A percentile compares a stretch with the other conserved stretches of the same genome.
phyloP scores from a whole-genome alignment of 148 eudicot species.

The Camellia japonica region DNA sequence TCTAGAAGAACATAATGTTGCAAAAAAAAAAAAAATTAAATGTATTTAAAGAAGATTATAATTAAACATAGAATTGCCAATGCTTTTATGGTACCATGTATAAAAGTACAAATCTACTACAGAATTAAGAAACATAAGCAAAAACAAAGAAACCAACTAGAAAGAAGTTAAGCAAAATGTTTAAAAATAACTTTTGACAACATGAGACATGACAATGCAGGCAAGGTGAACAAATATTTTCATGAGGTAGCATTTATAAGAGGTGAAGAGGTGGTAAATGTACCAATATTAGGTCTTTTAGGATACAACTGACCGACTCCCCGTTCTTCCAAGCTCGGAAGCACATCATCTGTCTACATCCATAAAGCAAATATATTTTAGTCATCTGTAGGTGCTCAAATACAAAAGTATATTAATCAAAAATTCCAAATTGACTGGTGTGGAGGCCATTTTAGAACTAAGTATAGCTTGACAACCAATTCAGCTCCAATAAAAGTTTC shows the following conservation, averaged over 20 bases:
- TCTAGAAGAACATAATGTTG: not conserved
- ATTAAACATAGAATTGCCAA: not conserved
- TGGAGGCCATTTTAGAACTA: too few relatives aligned
- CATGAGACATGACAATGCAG: not conserved
- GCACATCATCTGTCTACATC: conserved; percentile 78
- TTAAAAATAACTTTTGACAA: not conserved
- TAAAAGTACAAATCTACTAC: not conserved
- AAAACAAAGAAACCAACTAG: too few relatives aligned
- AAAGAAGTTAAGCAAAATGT: not conserved
- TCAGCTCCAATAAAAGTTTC: too few relatives aligned
- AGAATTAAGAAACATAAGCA: not conserved
- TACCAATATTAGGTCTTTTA: conserved; percentile 79
- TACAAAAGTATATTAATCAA: not conserved
- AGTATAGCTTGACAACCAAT: too few relatives aligned
- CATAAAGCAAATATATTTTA: not conserved
- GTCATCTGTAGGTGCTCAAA: not conserved
- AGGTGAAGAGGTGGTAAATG: not conserved
- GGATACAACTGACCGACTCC: conserved; percentile 88
- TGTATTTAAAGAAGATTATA: not conserved
- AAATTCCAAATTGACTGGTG: not conserved
- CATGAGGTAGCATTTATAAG: not conserved
- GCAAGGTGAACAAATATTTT: not conserved
- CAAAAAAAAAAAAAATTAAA: too few relatives aligned
- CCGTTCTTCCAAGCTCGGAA: conserved; percentile 87
- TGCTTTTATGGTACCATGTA: not conserved